phyloP scores from a whole-genome alignment of 768 basidiomycete genomes.

The Pulveroboletus sp. region DNA sequence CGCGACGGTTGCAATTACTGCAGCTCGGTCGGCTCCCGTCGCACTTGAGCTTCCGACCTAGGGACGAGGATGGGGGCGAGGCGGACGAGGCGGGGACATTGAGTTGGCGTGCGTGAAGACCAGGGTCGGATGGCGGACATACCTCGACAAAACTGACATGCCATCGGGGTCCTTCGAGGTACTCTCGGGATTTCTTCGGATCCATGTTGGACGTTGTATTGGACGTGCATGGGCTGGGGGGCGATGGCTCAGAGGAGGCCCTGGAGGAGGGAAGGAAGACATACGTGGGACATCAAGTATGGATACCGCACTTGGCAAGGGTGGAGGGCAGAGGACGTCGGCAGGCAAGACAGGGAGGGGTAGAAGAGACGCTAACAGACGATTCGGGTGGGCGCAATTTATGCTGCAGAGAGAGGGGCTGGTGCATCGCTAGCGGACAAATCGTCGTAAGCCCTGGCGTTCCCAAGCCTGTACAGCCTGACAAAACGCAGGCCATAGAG shows the following conservation, averaged over 20 bases:
- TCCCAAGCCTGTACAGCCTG: slow-evolving; percentile 33
- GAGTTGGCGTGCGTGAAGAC: neutral
- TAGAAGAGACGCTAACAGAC: slow-evolving; percentile 2
- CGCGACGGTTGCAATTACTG: slow-evolving; percentile 58
- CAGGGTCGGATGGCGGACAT: neutral
- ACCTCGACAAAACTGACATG: slow-evolving; percentile 73
- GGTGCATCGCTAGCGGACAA: slow-evolving; percentile 19
- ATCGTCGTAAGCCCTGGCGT: slow-evolving; percentile 27
- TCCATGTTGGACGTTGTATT: slow-evolving; percentile 10
- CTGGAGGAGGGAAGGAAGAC: slow-evolving; percentile 1
- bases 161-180: slow-evolving; percentile 58
- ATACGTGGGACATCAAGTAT: slow-evolving; percentile 24
- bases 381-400: slow-evolving; percentile 24
- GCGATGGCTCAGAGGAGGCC: neutral
- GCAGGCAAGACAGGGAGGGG: slow-evolving; percentile 5
- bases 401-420: slow-evolving; percentile 22
- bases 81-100: neutral
- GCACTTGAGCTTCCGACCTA: slow-evolving; percentile 71
- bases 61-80: neutral
- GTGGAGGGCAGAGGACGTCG: neutral
- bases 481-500: slow-evolving; percentile 18
- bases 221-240: slow-evolving; percentile 12
- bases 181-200: slow-evolving; percentile 25
- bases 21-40: slow-evolving; percentile 62
- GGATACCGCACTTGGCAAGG: slow-evolving; percentile 1